Evolutionary conservation across 331 rosid genomes (phyloP), one percentile per base, ranked within the genome.

Genomic region (Rhamnella rubrinervis): DNA sequence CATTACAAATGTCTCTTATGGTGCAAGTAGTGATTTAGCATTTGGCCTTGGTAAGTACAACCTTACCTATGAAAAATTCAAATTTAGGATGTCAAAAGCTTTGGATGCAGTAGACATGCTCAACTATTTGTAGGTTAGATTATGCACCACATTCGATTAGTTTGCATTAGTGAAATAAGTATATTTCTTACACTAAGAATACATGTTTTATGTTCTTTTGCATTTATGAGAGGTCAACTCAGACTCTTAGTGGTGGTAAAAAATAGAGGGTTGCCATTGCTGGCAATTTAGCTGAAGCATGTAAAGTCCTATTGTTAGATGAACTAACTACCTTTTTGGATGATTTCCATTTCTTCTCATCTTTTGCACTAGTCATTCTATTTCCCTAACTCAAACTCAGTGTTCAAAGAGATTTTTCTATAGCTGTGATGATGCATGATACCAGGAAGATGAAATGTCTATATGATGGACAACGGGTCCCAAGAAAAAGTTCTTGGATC

Each of bases 191-290:
- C 35, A 59, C 38, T 59, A 28, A 44, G 49, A 44, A 9, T 23
- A 19, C 66, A 59, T 23, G 9, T 44, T 47, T 40, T 35, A 55
- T 46, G 60, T 73, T 59, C 5, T 74, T 49, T 71, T 71, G 57
- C 63, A 66, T 67, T 78, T 60, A 23, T 72, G 75, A 85, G 97
- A 83, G 97, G 83, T 86, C 97, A 57, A 96, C 88, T 67, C 97
- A 91, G 80, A 86, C 93, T 50, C 86, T 91, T 14, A 91, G 97
- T 66, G 96, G 97, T 51, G 96, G 97, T 78, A 96, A 91, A 86
- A 91, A 91, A 75, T 92, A 91, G 79, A 88, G 97, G 76, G 89
- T 91, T 67, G 97, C 92, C 74, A 86, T 88, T 67, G 97, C 97
- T 16, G 93, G 96, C 76, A 92, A 92, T 81, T 80, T 91, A 57